Percentiles rank a stretch among this genome's conserved stretches.
phyloP scores from a whole-genome alignment of 768 basidiomycete genomes.

The Hericium coralloides region DNA sequence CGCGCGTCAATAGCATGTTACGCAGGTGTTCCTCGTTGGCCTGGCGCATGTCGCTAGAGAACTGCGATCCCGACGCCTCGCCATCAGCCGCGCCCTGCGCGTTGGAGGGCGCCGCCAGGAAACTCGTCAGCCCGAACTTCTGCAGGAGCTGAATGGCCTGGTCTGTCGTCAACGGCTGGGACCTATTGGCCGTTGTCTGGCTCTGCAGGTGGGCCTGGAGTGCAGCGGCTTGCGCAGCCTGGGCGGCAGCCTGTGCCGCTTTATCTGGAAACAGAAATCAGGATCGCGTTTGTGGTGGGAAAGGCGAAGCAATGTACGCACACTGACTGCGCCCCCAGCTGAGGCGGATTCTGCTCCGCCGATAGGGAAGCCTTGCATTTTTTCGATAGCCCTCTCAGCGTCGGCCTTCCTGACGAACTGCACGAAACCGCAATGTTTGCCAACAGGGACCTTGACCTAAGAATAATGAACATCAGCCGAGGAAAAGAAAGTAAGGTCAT shows the following conservation, averaged over 20 bases:
- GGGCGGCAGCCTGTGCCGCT: constrained; percentile 84
- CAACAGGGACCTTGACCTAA: constrained; percentile 93
- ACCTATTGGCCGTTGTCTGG: constrained; percentile 13
- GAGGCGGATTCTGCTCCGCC: constrained; percentile 81
- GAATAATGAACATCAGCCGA: constrained; percentile 6
- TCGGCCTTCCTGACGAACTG: constrained; percentile 90
- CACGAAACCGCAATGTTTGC: constrained; percentile 93
- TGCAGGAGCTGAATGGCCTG: constrained; percentile 57
- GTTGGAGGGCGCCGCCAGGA: constrained; percentile 18
- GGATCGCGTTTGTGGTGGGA: not conserved
- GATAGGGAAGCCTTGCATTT: constrained; percentile 95
- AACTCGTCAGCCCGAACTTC: constrained; percentile 38
- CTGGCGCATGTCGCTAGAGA: not conserved
- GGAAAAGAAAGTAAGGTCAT: not conserved
- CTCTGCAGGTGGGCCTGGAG: constrained; percentile 39
- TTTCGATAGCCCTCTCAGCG: constrained; percentile 88
- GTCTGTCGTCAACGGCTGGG: constrained; percentile 39
- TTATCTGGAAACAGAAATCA: constrained; percentile 46
- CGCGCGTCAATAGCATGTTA: constrained; percentile 7
- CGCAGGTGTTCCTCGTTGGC: constrained; percentile 9
- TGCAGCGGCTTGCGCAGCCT: constrained; percentile 60
- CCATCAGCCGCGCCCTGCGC: constrained; percentile 6
- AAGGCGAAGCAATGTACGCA: constrained; percentile 26
- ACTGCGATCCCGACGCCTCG: constrained; percentile 8
- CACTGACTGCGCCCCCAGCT: constrained; percentile 95